Evolutionary conservation across 768 basidiomycete genomes (phyloP).

Genomic region (Guyanaporus albipodus): DNA sequence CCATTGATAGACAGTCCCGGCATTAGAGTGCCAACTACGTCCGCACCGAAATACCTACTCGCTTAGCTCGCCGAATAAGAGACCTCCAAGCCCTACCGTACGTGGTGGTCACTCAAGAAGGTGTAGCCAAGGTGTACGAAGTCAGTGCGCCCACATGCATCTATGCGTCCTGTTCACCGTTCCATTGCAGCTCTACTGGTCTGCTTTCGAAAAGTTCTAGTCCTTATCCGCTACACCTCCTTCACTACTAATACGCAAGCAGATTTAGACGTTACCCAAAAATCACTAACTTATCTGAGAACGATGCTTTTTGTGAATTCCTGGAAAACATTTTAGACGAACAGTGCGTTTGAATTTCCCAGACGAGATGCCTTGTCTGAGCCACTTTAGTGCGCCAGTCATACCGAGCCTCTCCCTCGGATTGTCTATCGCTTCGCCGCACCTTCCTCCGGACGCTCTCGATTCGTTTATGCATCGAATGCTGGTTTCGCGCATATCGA

Average conservation of each 20-base stretch:
- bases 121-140: slow-evolving; percentile 79
- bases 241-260: slow-evolving; percentile 16
- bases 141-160: slow-evolving; percentile 38
- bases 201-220: slow-evolving; percentile 75
- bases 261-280: slow-evolving; percentile 74
- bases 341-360: slow-evolving; percentile 52
- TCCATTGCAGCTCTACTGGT: slow-evolving; percentile 68
- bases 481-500: slow-evolving; percentile 86
- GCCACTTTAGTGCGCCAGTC: slow-evolving; percentile 55
- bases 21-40: slow-evolving; percentile 90
- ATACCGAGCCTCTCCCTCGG: slow-evolving; percentile 83
- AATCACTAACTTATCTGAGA: slow-evolving; percentile 69
- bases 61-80: slow-evolving; percentile 82
- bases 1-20: not conserved
- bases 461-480: slow-evolving; percentile 89
- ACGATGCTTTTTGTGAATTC: slow-evolving; percentile 75
- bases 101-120: slow-evolving; percentile 81
- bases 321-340: slow-evolving; percentile 59
- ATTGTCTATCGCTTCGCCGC: slow-evolving; percentile 77
- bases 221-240: not conserved
- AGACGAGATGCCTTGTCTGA: slow-evolving; percentile 5
- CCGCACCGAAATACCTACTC: slow-evolving; percentile 81
- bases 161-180: not conserved
- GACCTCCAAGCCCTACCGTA: slow-evolving; percentile 86
- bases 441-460: slow-evolving; percentile 70